Percentiles rank a stretch among this genome's conserved stretches.
phyloP scores from a whole-genome alignment of 2,329 filamentous ascomycete genomes.

The Penicillium sp. region DNA sequence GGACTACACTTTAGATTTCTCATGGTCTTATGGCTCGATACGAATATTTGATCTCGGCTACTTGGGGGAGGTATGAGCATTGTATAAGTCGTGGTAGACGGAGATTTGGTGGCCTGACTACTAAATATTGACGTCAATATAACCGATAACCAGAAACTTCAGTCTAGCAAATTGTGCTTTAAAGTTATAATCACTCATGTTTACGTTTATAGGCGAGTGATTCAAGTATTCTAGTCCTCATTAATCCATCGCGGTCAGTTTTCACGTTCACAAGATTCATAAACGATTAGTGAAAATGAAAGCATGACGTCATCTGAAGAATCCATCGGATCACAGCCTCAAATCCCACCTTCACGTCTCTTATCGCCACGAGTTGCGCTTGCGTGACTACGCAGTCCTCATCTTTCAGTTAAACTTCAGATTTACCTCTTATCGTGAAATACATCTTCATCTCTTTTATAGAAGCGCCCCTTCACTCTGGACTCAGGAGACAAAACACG shows the following conservation, averaged over 20 bases:
- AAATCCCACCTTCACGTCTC: not conserved
- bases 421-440: not conserved
- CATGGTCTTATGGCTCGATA: not conserved
- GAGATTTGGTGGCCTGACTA: too few species aligned
- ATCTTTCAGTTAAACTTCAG: not conserved
- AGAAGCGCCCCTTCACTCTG: not conserved
- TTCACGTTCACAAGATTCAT: too few species aligned
- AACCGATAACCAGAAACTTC: too few species aligned
- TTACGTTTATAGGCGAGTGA: too few species aligned
- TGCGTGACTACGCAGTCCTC: too few species aligned
- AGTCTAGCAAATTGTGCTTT: not conserved
- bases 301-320: not conserved
- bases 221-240: too few species aligned
- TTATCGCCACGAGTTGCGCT: not conserved
- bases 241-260: too few species aligned
- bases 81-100: too few species aligned
- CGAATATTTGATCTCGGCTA: too few species aligned
- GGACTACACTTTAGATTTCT: not conserved
- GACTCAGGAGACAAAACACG: not conserved
- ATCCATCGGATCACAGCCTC: not conserved
- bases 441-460: not conserved
- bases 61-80: too few species aligned
- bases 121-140: too few species aligned
- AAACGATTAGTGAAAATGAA: too few species aligned
- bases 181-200: not conserved